Conservation (phyloP, 805 yeast species). For the Wickerhamiella vanderwaltii region DNA sequence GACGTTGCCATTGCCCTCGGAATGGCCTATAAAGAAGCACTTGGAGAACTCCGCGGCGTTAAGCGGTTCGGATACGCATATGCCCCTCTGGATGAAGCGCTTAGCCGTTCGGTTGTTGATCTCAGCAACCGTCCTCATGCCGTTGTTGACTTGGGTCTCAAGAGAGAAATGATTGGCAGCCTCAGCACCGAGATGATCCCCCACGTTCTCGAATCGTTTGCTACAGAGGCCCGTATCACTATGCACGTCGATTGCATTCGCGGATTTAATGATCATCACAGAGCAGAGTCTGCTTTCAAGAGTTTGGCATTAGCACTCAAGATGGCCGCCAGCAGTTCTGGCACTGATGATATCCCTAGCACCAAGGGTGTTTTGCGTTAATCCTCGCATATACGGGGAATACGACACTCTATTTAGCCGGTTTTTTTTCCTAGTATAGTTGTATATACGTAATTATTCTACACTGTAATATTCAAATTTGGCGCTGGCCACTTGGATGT, state of each 20-base stretch:
- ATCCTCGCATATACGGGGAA: background rate
- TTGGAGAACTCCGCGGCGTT: conserved; percentile 82
- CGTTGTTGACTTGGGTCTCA: conserved; percentile 76
- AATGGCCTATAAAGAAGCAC: conserved; percentile 72
- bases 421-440: no score
- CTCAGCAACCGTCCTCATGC: conserved; percentile 88
- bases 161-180: conserved; percentile 88
- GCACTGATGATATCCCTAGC: conserved; percentile 84
- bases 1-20: conserved; percentile 93
- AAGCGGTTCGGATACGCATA: conserved; percentile 86
- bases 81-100: conserved; percentile 95
- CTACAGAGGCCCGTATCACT: conserved; percentile 81
- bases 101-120: conserved; percentile 92
- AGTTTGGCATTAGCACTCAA: conserved; percentile 87
- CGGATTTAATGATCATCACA: conserved; percentile 91
- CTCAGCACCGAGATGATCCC: conserved; percentile 93
- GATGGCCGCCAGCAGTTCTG: conserved; percentile 73
- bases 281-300: conserved; percentile 93
- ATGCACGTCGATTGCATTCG: conserved; percentile 88
- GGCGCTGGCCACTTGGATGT: no score
- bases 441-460: no score
- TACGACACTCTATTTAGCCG: no score
- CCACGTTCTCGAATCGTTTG: conserved; percentile 90
- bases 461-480: no score
- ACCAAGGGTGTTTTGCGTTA: conserved; percentile 77